Evolutionary conservation across 805 yeast genomes (phyloP).

Genomic region (Metschnikowia santaceciliae): DNA sequence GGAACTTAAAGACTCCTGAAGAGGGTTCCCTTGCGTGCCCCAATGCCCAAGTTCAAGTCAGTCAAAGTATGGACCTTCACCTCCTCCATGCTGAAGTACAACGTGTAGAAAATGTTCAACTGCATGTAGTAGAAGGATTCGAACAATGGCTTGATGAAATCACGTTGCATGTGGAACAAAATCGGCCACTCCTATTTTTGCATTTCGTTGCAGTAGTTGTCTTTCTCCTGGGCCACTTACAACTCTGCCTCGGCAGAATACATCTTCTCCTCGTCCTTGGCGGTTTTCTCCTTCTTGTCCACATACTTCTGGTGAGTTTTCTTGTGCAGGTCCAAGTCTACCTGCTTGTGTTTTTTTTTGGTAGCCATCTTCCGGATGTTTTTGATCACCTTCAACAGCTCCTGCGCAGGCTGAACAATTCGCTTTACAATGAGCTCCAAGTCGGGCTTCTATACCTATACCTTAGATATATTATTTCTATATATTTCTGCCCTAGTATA

Average conservation of each 20-base stretch:
- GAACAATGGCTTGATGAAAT: conserved; percentile 89
- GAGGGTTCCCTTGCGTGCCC: conserved; percentile 35
- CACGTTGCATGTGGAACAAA: conserved; percentile 82
- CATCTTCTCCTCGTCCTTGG: conserved; percentile 88
- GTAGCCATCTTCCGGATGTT: conserved; percentile 88
- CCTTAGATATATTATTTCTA: too few species aligned
- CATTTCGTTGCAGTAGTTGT: conserved; percentile 93
- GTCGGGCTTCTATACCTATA: conserved; percentile 61
- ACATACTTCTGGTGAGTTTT: conserved; percentile 67
- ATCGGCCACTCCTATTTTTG: conserved; percentile 86
- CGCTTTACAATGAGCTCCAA: conserved; percentile 86
- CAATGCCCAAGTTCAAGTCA: conserved; percentile 65
- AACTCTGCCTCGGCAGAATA: conserved; percentile 87
- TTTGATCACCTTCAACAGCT: conserved; percentile 75
- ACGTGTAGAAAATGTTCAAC: conserved; percentile 90
- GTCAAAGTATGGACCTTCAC: conserved; percentile 97
- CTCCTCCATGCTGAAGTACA: conserved; percentile 88
- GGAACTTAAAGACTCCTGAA: too few species aligned
- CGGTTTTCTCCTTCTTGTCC: conserved; percentile 74
- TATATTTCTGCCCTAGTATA: too few species aligned
- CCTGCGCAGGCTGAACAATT: conserved; percentile 89
- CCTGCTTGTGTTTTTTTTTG: conserved; percentile 91
- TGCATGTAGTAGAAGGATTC: conserved; percentile 97
- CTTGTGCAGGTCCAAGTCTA: conserved; percentile 86
- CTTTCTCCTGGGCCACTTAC: conserved; percentile 90